These are phyloP conservation scores for Rhizopogon roseolus DNA, from an alignment of 768 basidiomycete species.

Conservation along the genomic window DNA sequence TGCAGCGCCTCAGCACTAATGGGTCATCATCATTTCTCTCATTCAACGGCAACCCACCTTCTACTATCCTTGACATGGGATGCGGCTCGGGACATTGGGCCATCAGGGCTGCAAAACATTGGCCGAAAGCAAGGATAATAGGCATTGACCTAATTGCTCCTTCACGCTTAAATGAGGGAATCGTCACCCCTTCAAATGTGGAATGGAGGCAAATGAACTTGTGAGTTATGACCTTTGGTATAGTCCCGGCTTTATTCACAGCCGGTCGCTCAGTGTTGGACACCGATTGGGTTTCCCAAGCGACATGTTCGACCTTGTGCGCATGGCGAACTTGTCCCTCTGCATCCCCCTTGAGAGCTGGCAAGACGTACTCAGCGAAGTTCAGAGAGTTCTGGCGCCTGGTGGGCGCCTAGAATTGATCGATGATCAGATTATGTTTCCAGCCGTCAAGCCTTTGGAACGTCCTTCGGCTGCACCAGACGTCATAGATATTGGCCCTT, in stretches of 20 bases:
- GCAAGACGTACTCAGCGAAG: constrained; percentile 56
- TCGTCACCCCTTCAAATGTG: constrained; percentile 32
- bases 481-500: constrained; percentile 1
- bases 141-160: constrained; percentile 61
- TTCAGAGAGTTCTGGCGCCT: constrained; percentile 52
- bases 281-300: constrained; percentile 57
- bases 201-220: constrained; percentile 62
- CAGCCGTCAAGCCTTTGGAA: constrained; percentile 36
- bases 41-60: constrained; percentile 43
- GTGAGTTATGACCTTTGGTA: constrained; percentile 36
- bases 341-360: constrained; percentile 59
- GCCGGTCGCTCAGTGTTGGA: constrained; percentile 36
- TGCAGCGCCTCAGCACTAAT: constrained; percentile 49
- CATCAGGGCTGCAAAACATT: constrained; percentile 52
- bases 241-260: constrained; percentile 7
- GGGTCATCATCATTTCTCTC: constrained; percentile 59
- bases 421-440: constrained; percentile 67
- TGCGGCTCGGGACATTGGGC: constrained; percentile 74
- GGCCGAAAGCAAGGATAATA: constrained; percentile 55
- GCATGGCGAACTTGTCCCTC: constrained; percentile 65
- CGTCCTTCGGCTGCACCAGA: constrained; percentile 8
- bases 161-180: constrained; percentile 28
- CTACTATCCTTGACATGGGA: constrained; percentile 65
- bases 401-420: constrained; percentile 70
- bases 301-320: constrained; percentile 63